phyloP scores from a whole-genome alignment of 257 asterid genomes.

The Fraxinus cuspidata region DNA sequence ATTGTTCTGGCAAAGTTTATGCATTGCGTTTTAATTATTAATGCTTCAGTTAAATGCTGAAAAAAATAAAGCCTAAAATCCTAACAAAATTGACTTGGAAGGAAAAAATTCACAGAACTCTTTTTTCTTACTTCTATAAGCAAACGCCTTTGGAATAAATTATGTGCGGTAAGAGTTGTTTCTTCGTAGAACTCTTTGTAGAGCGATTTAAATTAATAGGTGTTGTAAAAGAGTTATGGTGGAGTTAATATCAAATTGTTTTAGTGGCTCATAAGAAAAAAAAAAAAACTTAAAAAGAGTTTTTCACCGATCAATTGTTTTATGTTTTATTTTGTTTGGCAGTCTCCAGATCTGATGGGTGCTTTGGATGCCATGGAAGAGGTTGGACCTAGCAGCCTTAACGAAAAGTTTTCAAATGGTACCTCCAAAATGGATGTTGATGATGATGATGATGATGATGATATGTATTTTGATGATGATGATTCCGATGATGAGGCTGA shows the following conservation, averaged over 20 bases:
- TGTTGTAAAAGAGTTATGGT: no score
- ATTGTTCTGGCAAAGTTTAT: neutral
- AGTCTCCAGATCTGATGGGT: constrained; percentile 34
- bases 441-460: constrained; percentile 40
- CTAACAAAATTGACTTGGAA: neutral
- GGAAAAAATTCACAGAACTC: neutral
- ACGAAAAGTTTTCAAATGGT: constrained; percentile 33
- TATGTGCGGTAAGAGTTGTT: neutral
- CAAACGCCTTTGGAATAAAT: no score
- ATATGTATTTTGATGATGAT: constrained; percentile 30
- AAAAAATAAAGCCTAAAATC: neutral
- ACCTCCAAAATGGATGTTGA: constrained; percentile 38
- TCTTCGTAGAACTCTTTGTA: no score
- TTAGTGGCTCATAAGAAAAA: neutral
- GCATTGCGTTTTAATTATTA: neutral
- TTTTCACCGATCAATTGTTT: constrained; percentile 2
- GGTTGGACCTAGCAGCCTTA: constrained; percentile 46
- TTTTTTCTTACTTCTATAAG: no score
- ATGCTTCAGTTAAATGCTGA: neutral
- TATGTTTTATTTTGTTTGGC: neutral
- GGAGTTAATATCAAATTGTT: no score
- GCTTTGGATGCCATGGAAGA: constrained; percentile 37
- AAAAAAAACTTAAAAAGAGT: no score
- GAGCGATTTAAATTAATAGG: no score
- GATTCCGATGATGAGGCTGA: no score